phyloP scores from a whole-genome alignment of 768 basidiomycete genomes.

The Tricholoma bakamatsutake region DNA sequence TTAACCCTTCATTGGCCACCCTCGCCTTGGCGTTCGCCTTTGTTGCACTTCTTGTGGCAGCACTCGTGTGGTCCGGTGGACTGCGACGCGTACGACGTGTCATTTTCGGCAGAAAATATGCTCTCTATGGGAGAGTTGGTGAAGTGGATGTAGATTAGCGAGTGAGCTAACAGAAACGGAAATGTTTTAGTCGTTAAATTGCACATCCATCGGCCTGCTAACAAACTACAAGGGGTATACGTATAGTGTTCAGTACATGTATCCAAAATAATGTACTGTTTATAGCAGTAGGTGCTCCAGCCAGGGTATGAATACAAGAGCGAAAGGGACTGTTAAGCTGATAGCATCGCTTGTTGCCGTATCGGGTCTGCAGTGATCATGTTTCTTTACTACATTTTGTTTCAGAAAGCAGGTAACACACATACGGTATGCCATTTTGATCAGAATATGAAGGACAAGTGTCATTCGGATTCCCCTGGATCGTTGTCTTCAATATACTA shows the following conservation, averaged over 20 bases:
- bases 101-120: slow-evolving; percentile 28
- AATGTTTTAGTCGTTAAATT: neutral
- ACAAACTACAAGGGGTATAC: neutral
- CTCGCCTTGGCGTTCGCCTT: slow-evolving; percentile 35
- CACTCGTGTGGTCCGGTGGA: slow-evolving; percentile 51
- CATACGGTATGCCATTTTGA: slow-evolving; percentile 57
- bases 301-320: neutral
- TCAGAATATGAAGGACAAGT: slow-evolving; percentile 73
- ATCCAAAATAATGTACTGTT: neutral
- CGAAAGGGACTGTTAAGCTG: neutral
- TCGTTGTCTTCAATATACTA: neutral
- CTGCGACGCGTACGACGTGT: slow-evolving; percentile 37
- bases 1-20: slow-evolving; percentile 21
- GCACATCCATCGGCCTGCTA: neutral
- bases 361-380: slow-evolving; percentile 29
- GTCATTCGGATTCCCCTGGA: slow-evolving; percentile 37
- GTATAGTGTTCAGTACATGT: neutral
- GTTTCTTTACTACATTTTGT: neutral
- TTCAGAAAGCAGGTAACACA: slow-evolving; percentile 8
- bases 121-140: slow-evolving; percentile 40
- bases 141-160: slow-evolving; percentile 48
- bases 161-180: slow-evolving; percentile 10
- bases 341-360: slow-evolving; percentile 23
- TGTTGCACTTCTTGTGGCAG: slow-evolving; percentile 36
- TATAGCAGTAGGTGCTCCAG: neutral